These are phyloP conservation scores for Physcomitrellopsis africana DNA, from an alignment of 225 moss, liverwort and hornwort genomes.

Conservation along the genomic window DNA sequence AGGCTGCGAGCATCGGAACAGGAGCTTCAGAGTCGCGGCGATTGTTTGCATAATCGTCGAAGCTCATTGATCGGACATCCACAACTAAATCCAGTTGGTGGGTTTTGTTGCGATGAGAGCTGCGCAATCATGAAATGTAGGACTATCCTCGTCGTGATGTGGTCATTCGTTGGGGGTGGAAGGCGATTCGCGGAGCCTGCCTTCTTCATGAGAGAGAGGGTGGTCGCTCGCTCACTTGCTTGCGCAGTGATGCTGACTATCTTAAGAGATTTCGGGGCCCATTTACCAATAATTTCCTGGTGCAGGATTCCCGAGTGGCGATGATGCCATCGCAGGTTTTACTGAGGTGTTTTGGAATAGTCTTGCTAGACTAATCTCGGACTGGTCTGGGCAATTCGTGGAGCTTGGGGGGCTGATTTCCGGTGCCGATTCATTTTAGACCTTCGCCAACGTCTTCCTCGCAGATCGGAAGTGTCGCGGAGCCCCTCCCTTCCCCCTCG, in stretches of 20 bases:
- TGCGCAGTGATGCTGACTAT: neutral
- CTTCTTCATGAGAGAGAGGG: no score
- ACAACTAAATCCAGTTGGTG: no score
- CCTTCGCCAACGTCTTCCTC: conserved; percentile 15
- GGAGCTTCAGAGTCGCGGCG: no score
- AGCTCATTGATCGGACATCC: no score
- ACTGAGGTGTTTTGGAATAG: neutral
- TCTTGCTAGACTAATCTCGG: conserved; percentile 8
- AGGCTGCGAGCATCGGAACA: no score
- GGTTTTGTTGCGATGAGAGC: no score
- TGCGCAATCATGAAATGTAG: no score
- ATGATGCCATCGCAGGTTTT: conserved; percentile 6
- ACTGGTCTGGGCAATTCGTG: conserved; percentile 8
- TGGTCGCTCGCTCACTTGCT: neutral
- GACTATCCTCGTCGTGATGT: no score
- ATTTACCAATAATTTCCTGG: neutral
- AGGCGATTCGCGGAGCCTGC: no score
- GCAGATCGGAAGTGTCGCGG: neutral
- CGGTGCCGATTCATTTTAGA: neutral
- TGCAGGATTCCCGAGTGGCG: conserved; percentile 19
- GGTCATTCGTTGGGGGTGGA: no score
- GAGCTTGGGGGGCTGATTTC: conserved; percentile 6
- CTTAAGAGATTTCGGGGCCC: neutral
- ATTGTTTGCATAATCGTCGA: no score
- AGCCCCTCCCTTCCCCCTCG: neutral